Percentiles rank a stretch among this genome's conserved stretches.
Conservation (phyloP, 495 filamentous ascomycete species). For the Podospora comata region DNA sequence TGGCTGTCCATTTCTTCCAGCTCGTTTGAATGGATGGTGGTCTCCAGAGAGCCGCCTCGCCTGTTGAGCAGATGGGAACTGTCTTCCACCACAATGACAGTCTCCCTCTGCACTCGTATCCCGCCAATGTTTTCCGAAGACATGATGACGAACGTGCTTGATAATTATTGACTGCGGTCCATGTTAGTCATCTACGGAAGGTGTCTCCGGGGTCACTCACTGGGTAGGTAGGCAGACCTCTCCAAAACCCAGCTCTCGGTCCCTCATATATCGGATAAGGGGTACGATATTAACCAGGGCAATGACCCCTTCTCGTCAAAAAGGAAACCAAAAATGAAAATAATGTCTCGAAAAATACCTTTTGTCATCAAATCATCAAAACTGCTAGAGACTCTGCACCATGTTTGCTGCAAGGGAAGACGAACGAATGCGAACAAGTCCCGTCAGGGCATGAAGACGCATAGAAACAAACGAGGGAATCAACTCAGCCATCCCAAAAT, state of each 20-base stretch:
- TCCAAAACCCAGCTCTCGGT: too few species aligned
- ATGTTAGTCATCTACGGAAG: background rate
- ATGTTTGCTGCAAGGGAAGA: background rate
- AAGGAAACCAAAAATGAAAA: background rate
- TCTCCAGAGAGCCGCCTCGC: background rate
- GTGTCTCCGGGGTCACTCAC: background rate
- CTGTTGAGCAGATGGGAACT: background rate
- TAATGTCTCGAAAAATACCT: background rate
- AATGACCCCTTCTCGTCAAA: background rate
- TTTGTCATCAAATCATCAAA: background rate
- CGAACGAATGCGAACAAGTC: background rate
- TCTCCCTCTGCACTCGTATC: background rate
- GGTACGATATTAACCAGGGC: background rate
- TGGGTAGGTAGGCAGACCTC: background rate
- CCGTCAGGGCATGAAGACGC: background rate
- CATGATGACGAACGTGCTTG: background rate
- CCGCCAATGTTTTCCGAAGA: background rate
- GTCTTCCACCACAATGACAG: slow-evolving; percentile 5
- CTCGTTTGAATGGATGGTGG: slow-evolving; percentile 2
- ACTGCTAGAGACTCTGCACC: background rate
- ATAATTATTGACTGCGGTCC: background rate
- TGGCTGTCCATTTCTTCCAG: slow-evolving; percentile 16
- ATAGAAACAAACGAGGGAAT: background rate
- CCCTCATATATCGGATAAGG: background rate
- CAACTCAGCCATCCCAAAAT: background rate